Conservation (phyloP, 208 protist species). For the Leishmania amazonensis region DNA sequence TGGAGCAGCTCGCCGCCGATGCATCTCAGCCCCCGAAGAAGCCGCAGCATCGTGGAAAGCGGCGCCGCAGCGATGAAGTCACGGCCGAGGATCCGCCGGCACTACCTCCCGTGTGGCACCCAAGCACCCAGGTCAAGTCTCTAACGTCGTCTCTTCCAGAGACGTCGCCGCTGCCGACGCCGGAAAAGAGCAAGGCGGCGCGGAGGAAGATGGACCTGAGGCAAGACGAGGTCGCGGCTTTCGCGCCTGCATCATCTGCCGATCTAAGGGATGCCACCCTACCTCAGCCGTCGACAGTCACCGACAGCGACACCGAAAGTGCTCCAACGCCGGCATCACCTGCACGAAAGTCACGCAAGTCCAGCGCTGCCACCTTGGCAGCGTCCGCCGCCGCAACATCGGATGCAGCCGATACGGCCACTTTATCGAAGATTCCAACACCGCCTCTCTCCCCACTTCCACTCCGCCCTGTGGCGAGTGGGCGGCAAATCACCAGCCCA, state of each 20-base stretch:
- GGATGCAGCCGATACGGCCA: not conserved
- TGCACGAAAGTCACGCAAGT: constrained; percentile 1
- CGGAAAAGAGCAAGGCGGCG: not conserved
- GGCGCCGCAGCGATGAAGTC: not conserved
- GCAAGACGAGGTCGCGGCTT: not conserved
- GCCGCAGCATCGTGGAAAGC: constrained; percentile 1
- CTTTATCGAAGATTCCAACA: not conserved
- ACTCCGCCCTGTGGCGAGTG: not conserved
- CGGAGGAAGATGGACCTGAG: not conserved
- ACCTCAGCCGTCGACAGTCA: not conserved
- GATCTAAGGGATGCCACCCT: not conserved
- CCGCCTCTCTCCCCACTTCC: not conserved
- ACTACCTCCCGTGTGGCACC: not conserved
- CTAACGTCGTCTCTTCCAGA: not conserved
- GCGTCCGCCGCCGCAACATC: not conserved
- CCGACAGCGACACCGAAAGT: not conserved
- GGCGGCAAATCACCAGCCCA: not conserved
- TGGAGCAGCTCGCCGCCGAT: not conserved
- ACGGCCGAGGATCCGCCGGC: not conserved
- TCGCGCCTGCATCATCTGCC: not conserved
- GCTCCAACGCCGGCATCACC: not conserved
- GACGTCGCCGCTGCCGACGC: not conserved
- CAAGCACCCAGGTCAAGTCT: not conserved
- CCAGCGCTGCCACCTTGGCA: not conserved
- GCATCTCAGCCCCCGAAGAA: not conserved